Evolutionary conservation across 495 filamentous ascomycete genomes (phyloP), one percentile per base, ranked within the genome.

Genomic region (Trichoderma asperelloides): DNA sequence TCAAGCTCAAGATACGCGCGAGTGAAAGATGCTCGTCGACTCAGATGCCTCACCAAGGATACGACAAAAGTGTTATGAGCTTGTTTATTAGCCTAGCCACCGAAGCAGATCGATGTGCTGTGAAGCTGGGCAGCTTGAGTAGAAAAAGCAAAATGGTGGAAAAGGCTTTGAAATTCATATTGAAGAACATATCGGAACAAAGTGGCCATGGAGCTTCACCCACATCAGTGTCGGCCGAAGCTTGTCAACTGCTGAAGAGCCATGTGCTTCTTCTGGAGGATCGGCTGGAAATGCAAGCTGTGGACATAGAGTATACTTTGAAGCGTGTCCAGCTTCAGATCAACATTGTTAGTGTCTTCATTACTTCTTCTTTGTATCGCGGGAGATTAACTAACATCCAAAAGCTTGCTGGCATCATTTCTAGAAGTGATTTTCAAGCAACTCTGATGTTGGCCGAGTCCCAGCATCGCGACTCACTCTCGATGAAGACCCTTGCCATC

Each of bases 401-500:
- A 7, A 4, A 60, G 55, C 55, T 60, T 25, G 25, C 55, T 7
- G 55, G 55, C 16, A 60, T 60, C 55, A 60, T 60, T 3, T 60
- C 55, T 25, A 45, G 55, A 60, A 25, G 13, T 11, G 55, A 60
- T 7, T 74, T 75, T n/a, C 57, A 51, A 23, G 69, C 74, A 2
- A 73, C 72, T 7, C 69, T 70, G 1, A 73, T 76, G 66, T 75
- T 84, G 27, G 78, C 82, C 16, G 71, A 72, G 37, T 75, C 75
- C 41, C 77, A 78, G 47, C 78, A 78, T 64, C 69, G 74, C 41
- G 81, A 85, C 65, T 81, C 77, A 57, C 78, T 78, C 7, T 77
- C 77, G 5, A 86, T 85, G 83, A 84, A 80, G 68, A 79, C 78
- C 39, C 80, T 86, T 30, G 82, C 84, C 11, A 74, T 79, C 3